phyloP scores from a whole-genome alignment of 495 filamentous ascomycete species.

The Achaetomiella virescens region DNA sequence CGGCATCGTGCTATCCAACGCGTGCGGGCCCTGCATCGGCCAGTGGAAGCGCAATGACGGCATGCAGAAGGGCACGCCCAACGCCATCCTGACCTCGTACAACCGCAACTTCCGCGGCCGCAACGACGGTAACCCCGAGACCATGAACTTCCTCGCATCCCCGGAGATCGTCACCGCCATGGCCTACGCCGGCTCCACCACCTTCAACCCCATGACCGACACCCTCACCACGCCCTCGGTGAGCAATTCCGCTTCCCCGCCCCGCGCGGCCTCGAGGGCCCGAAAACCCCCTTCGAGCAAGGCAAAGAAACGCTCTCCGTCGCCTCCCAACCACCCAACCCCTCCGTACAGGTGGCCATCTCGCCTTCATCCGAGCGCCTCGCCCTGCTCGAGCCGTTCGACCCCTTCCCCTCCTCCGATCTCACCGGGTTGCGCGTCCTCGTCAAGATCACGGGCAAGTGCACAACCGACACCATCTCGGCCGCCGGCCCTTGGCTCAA shows the following conservation, averaged over 20 bases:
- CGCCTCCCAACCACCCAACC: slow-evolving; percentile 60
- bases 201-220: slow-evolving; percentile 95
- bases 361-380: slow-evolving; percentile 81
- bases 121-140: slow-evolving; percentile 91
- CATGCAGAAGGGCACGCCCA: slow-evolving; percentile 72
- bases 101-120: slow-evolving; percentile 97
- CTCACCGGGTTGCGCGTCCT: slow-evolving; percentile 70
- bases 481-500: slow-evolving; percentile 97
- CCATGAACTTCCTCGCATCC: slow-evolving; percentile 97
- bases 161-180: slow-evolving; percentile 96
- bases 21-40: slow-evolving; percentile 91
- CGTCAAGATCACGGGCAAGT: slow-evolving; percentile 93
- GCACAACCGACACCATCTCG: slow-evolving; percentile 97
- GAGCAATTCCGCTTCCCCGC: slow-evolving; percentile 78
- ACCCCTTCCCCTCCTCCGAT: slow-evolving; percentile 71
- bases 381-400: slow-evolving; percentile 85
- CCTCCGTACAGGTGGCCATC: slow-evolving; percentile 61
- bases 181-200: slow-evolving; percentile 84
- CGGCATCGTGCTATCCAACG: slow-evolving; percentile 86
- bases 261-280: slow-evolving; percentile 72
- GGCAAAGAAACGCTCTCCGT: slow-evolving; percentile 75
- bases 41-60: slow-evolving; percentile 93
- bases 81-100: slow-evolving; percentile 94
- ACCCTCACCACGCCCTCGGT: slow-evolving; percentile 75
- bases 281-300: slow-evolving; percentile 66